Conservation (phyloP, 345 rosid genomes). For the Lumnitzera littorea region DNA sequence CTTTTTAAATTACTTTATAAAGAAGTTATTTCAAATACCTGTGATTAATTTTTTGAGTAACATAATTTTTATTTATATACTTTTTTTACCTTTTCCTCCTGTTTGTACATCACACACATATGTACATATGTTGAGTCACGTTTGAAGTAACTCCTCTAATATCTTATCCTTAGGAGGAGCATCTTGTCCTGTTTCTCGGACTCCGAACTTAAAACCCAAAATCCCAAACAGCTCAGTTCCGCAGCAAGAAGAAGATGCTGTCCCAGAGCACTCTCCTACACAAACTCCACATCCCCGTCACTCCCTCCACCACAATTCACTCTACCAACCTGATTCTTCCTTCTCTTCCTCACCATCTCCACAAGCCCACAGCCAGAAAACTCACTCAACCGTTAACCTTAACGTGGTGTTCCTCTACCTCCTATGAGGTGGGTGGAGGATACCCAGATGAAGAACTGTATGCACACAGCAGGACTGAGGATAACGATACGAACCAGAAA, state of each 20-base stretch:
- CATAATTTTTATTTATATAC: too few relatives aligned
- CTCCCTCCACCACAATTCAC: conserved; percentile 3
- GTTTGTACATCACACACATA: too few relatives aligned
- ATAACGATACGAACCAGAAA: conserved; percentile 25
- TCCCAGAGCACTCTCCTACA: conserved; percentile 11
- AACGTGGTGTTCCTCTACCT: conserved; percentile 10
- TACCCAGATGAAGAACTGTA: conserved; percentile 45
- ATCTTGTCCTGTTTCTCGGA: too few relatives aligned
- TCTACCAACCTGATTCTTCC: conserved; percentile 1
- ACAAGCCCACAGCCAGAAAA: conserved; percentile 10
- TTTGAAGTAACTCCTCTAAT: too few relatives aligned
- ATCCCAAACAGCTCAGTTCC: not conserved
- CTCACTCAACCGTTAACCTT: conserved; percentile 16
- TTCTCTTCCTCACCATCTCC: conserved; percentile 1
- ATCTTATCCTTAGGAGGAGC: too few relatives aligned
- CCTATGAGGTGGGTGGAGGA: conserved; percentile 68
- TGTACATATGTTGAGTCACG: too few relatives aligned
- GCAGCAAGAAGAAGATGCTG: conserved; percentile 11
- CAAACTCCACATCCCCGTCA: not conserved
- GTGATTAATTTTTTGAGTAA: too few relatives aligned
- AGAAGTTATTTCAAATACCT: too few relatives aligned
- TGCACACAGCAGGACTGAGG: conserved; percentile 12
- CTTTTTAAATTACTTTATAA: too few relatives aligned
- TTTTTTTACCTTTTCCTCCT: too few relatives aligned
- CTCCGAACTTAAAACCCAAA: not conserved